A percentile compares a stretch with the other conserved stretches of the same genome.
Conservation (phyloP, 805 yeast genomes). For the Cyberlindnera sargentensis region DNA sequence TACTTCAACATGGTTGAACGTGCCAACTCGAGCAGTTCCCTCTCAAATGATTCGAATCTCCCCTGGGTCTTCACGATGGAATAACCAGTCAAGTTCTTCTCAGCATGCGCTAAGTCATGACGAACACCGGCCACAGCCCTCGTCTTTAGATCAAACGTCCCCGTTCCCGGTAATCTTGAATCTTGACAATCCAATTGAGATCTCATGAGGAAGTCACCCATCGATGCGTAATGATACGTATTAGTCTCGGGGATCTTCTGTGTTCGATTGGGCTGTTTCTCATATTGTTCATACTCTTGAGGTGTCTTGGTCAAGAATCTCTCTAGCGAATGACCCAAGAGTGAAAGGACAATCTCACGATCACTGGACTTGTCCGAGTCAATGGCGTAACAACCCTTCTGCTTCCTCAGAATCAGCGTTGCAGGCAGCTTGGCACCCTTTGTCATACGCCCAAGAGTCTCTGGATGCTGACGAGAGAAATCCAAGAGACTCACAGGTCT, state of each 20-base stretch:
- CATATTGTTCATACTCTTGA: slow-evolving; percentile 38
- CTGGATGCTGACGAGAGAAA: slow-evolving; percentile 40
- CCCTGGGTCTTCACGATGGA: slow-evolving; percentile 60
- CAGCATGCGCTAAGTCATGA: slow-evolving; percentile 56
- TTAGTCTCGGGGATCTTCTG: slow-evolving; percentile 16
- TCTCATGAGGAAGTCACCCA: slow-evolving; percentile 68
- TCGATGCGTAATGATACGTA: slow-evolving; percentile 67
- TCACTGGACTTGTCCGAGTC: slow-evolving; percentile 66
- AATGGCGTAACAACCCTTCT: slow-evolving; percentile 45
- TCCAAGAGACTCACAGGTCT: slow-evolving; percentile 43
- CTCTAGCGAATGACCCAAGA: slow-evolving; percentile 77
- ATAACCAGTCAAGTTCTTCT: slow-evolving; percentile 44
- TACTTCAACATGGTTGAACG: slow-evolving; percentile 77
- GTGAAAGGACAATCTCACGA: slow-evolving; percentile 58
- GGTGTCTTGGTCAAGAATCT: slow-evolving; percentile 58
- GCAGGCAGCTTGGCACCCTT: slow-evolving; percentile 45
- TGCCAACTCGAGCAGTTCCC: slow-evolving; percentile 72
- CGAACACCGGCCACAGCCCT: slow-evolving; percentile 86
- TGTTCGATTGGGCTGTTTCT: neutral
- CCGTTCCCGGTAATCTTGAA: slow-evolving; percentile 74
- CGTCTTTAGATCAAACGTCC: slow-evolving; percentile 87
- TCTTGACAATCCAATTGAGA: slow-evolving; percentile 89
- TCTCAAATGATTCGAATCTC: slow-evolving; percentile 67
- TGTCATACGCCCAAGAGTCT: slow-evolving; percentile 30
- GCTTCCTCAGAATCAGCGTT: slow-evolving; percentile 46